These are phyloP conservation scores for Capsicum baccatum DNA, from an alignment of 257 asterid genomes.

Conservation along the genomic window DNA sequence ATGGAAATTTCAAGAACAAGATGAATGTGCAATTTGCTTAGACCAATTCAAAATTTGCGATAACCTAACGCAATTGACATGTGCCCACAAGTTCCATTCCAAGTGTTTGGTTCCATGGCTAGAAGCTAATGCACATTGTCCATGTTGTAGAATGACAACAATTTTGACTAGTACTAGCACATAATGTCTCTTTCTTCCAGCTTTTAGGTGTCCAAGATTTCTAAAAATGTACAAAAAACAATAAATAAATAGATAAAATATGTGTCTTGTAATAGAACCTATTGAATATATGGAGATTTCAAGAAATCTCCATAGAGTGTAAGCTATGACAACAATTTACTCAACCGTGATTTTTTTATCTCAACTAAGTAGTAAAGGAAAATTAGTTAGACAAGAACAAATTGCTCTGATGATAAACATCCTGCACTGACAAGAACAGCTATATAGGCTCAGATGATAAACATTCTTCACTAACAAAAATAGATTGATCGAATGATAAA, in stretches of 20 bases:
- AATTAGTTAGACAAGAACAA: neutral
- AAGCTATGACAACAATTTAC: neutral
- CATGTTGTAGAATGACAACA: conserved; percentile 61
- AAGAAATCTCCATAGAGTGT: neutral
- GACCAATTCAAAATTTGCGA: conserved; percentile 52
- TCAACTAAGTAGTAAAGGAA: neutral
- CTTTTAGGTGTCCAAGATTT: neutral
- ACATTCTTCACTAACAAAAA: no score
- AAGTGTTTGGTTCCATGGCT: conserved; percentile 81
- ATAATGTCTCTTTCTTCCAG: conserved; percentile 5
- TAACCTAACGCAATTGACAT: conserved; percentile 62
- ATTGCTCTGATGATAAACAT: no score
- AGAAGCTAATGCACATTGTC: conserved; percentile 63
- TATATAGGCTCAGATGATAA: no score
- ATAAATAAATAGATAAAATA: neutral
- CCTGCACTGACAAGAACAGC: no score
- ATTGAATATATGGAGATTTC: neutral
- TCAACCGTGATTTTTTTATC: no score
- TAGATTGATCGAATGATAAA: no score
- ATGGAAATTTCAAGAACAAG: conserved; percentile 66
- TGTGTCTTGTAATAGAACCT: neutral
- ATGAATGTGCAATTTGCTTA: conserved; percentile 80
- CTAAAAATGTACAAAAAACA: neutral
- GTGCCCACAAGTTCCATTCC: conserved; percentile 72
- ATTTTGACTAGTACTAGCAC: neutral